Evolutionary conservation across 2,329 filamentous ascomycete species (phyloP), one percentile per base, ranked within the genome.

Genomic region (Aspergillus brunneoviolaceus): DNA sequence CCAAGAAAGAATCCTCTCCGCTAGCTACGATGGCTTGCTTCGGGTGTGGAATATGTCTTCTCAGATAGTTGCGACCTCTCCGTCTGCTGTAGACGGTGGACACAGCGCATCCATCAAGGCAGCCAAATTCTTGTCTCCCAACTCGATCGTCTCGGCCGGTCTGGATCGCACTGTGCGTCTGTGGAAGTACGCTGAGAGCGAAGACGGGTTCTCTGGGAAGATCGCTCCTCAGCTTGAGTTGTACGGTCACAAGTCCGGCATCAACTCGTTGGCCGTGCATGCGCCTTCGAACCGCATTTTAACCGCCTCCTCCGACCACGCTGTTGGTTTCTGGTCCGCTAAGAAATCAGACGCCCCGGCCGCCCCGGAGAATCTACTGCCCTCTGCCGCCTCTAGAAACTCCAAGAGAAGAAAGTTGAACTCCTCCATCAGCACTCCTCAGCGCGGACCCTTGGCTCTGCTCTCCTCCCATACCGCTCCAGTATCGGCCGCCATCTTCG

Each of bases 11-110:
- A 89, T 98, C 61, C 80, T 96, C n/a, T 96, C 92, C n/a, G 92
- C 88, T 31, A 94, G 91, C 51, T 98, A 96, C 73, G 95, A 99
- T 74, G 94, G 94, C 9, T 79, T 96, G 16, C 79, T 98, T 58
- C 84, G 93, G 66, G 84, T 98, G 64, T 99, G 95, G 94, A 90
- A 95, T 69, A 88, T 88, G 65, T 93, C 92, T 0, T 92, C 91
- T n/a, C 85, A 95, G 62, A 81, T 89, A n/a, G 81, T 96, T 59
- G 90, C 91, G 3, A 91, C 89, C 0, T 94, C 92, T 1, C 79
- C 87, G 2, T 83, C 86, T 3, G 83, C 83, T 7, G 82, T 82
- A 60, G 84, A 85, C 39, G 89, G 90, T 53, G 90, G 91, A 10
- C 92, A 96, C 77, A 86, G 85, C 10, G 86, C 89, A 48, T 87